A percentile compares a stretch with the other conserved stretches of the same genome.
These are phyloP conservation scores for Picea glauca DNA, from an alignment of 75 land plant genomes.

Conservation along the genomic window DNA sequence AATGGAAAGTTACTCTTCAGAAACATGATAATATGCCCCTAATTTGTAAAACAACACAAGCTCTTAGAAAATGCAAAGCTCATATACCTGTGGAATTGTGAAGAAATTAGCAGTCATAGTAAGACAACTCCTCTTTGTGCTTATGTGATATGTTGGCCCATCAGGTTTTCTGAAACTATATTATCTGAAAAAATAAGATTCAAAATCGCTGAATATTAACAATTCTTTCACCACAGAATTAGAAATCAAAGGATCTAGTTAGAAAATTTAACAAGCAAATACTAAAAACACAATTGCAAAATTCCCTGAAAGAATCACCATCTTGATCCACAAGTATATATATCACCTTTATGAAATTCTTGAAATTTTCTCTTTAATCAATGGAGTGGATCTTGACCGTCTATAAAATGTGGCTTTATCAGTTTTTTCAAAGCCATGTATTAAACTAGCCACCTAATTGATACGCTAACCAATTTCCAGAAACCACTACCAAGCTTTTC, in stretches of 20 bases:
- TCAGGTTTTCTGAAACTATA: slow-evolving; percentile 89
- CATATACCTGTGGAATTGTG: slow-evolving; percentile 27
- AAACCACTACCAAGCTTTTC: slow-evolving; percentile 67
- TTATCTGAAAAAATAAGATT: slow-evolving; percentile 45
- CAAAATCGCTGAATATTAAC: neutral
- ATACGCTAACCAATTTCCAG: slow-evolving; percentile 87
- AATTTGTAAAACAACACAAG: neutral
- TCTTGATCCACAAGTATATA: slow-evolving; percentile 93
- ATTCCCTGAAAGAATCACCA: slow-evolving; percentile 77
- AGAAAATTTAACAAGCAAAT: neutral
- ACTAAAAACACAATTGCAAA: neutral
- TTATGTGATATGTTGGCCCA: slow-evolving; percentile 94
- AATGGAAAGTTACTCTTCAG: neutral
- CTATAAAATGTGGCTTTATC: slow-evolving; percentile 83
- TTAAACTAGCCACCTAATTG: slow-evolving; percentile 84
- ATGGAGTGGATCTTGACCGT: slow-evolving; percentile 68
- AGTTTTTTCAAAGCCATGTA: slow-evolving; percentile 96
- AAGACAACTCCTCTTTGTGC: slow-evolving; percentile 79
- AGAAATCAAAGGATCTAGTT: slow-evolving; percentile 1
- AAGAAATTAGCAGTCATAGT: slow-evolving; percentile 39
- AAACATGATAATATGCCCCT: neutral
- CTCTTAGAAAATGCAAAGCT: neutral
- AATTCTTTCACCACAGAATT: neutral
- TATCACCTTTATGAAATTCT: slow-evolving; percentile 79
- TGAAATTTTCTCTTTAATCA: slow-evolving; percentile 95